Evolutionary conservation across 257 asterid species (phyloP).

Genomic region (Solanum piurae): DNA sequence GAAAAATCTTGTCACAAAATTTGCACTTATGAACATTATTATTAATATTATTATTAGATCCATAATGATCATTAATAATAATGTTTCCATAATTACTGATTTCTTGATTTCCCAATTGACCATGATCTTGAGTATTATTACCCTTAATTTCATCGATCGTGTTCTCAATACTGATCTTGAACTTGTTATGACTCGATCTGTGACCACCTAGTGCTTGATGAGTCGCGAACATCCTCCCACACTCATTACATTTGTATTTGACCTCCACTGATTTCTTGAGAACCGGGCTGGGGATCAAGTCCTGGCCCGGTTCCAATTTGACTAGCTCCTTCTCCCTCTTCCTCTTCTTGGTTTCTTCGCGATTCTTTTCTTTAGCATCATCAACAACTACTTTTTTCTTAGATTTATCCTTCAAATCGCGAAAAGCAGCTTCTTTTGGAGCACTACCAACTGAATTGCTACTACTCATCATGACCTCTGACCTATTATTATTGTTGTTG

Average conservation of each 20-base stretch:
- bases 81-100: not conserved
- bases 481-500: not conserved
- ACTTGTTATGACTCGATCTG: constrained; percentile 44
- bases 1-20: constrained; percentile 12
- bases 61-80: not conserved
- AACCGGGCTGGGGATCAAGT: not conserved
- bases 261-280: not conserved
- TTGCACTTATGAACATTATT: constrained; percentile 1
- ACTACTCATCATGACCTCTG: not conserved
- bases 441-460: not conserved
- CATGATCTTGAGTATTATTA: not conserved
- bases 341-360: not conserved
- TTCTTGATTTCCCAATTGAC: not conserved
- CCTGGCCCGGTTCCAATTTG: not conserved
- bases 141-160: not conserved
- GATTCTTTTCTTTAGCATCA: not conserved
- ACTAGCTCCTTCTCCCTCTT: not conserved
- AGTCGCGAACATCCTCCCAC: constrained; percentile 11
- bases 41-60: not conserved
- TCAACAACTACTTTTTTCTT: not conserved
- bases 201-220: constrained; percentile 63
- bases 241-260: constrained; percentile 15
- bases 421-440: not conserved
- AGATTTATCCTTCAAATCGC: not conserved
- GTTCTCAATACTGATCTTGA: constrained; percentile 15